Evolutionary conservation across 306 rosid species (phyloP).

Genomic region (Castanospermum australe): DNA sequence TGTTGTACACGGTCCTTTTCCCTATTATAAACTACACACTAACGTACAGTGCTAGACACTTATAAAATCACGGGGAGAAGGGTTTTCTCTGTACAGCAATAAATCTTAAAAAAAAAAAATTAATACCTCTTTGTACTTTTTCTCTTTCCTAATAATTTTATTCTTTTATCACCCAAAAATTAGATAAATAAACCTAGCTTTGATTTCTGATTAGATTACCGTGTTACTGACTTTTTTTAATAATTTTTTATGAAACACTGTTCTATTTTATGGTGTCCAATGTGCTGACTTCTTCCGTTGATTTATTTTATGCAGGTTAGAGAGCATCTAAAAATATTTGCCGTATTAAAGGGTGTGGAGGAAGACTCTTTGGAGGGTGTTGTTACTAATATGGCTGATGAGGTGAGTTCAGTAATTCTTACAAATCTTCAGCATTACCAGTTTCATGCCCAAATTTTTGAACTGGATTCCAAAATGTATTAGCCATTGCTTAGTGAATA

Average conservation of each 20-base stretch:
- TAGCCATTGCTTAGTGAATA: neutral
- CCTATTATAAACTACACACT: neutral
- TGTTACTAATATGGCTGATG: conserved; percentile 81
- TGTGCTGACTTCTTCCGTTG: conserved; percentile 21
- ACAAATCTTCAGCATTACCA: neutral
- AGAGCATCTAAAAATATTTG: conserved; percentile 94
- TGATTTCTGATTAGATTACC: neutral
- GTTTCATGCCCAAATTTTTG: neutral
- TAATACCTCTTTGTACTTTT: neutral
- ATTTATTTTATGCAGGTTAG: conserved; percentile 60
- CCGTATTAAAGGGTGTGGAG: conserved; percentile 79
- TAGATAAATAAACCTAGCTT: neutral
- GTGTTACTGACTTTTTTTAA: neutral
- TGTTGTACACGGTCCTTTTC: neutral
- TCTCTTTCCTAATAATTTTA: neutral
- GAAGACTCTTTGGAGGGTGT: conserved; percentile 62
- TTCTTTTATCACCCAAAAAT: neutral
- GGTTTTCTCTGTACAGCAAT: neutral
- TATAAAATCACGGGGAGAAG: neutral
- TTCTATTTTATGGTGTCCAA: neutral
- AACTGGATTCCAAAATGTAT: neutral
- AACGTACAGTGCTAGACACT: neutral
- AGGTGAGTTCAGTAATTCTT: conserved; percentile 53
- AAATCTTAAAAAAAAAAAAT: neutral
- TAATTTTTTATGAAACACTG: neutral